Percentiles rank a stretch among this genome's conserved stretches.
Evolutionary conservation across 2,329 filamentous ascomycete genomes (phyloP).

Genomic region (Phialophora expanda): DNA sequence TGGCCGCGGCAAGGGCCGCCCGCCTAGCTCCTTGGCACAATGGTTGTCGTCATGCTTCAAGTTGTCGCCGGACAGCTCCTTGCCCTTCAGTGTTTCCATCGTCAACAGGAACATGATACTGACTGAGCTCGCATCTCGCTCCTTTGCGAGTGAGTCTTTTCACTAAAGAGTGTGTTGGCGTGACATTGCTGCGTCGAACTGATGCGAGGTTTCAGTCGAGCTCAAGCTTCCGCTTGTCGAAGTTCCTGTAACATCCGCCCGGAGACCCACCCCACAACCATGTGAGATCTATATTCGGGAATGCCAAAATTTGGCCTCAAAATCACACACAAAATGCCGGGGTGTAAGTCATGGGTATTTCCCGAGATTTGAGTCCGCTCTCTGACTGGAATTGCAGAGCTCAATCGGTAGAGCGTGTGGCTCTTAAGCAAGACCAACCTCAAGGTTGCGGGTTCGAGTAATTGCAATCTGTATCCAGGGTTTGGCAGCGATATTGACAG

Average conservation of each 20-base stretch:
- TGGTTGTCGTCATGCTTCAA: neutral
- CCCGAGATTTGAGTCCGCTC: neutral
- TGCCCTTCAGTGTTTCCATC: neutral
- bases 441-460: constrained; percentile 14
- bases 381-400: neutral
- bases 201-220: neutral
- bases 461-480: neutral
- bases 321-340: constrained; percentile 11
- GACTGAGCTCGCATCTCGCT: neutral
- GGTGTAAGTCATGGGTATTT: neutral
- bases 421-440: constrained; percentile 10
- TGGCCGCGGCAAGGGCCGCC: neutral
- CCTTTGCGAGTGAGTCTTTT: too few species aligned
- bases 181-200: neutral
- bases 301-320: neutral
- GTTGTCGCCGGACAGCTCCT: neutral
- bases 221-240: neutral
- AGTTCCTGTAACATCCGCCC: neutral
- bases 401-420: constrained; percentile 14
- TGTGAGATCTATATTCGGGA: neutral
- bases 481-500: neutral
- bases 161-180: too few species aligned
- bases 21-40: neutral
- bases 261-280: neutral
- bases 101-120: neutral